phyloP scores from a whole-genome alignment of 768 basidiomycete species.

The Leccinum obscurum region DNA sequence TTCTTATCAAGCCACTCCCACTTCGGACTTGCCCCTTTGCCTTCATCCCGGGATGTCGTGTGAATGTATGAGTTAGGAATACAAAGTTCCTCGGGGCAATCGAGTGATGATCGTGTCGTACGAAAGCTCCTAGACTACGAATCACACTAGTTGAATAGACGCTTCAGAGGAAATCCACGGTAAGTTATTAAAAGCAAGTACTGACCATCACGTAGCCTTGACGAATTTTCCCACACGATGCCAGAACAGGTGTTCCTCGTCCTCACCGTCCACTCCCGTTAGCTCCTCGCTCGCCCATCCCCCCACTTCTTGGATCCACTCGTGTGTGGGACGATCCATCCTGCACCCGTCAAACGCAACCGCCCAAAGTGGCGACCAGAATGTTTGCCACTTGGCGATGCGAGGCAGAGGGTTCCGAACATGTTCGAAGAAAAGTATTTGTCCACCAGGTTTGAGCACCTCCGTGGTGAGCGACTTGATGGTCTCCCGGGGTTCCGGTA shows the following conservation, averaged over 20 bases:
- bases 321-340: slow-evolving; percentile 54
- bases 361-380: slow-evolving; percentile 74
- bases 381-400: slow-evolving; percentile 69
- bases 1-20: too few relatives aligned
- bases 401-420: slow-evolving; percentile 53
- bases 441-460: slow-evolving; percentile 63
- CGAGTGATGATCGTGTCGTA: too few relatives aligned
- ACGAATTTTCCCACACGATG: slow-evolving; percentile 59
- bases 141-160: too few relatives aligned
- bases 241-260: slow-evolving; percentile 59
- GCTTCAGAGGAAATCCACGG: too few relatives aligned
- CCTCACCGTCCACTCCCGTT: slow-evolving; percentile 53
- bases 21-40: too few relatives aligned
- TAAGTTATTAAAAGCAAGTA: too few relatives aligned
- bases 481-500: slow-evolving; percentile 55
- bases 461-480: slow-evolving; percentile 47
- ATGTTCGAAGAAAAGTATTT: slow-evolving; percentile 70
- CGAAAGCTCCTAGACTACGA: too few relatives aligned
- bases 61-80: too few relatives aligned
- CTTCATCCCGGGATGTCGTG: too few relatives aligned
- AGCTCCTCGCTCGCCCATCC: slow-evolving; percentile 50
- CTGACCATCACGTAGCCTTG: slow-evolving; percentile 36
- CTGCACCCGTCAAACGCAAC: slow-evolving; percentile 61
- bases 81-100: too few relatives aligned
- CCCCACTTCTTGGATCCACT: slow-evolving; percentile 45